phyloP scores from a whole-genome alignment of 2,329 filamentous ascomycete genomes.

The Diaporthe eres region DNA sequence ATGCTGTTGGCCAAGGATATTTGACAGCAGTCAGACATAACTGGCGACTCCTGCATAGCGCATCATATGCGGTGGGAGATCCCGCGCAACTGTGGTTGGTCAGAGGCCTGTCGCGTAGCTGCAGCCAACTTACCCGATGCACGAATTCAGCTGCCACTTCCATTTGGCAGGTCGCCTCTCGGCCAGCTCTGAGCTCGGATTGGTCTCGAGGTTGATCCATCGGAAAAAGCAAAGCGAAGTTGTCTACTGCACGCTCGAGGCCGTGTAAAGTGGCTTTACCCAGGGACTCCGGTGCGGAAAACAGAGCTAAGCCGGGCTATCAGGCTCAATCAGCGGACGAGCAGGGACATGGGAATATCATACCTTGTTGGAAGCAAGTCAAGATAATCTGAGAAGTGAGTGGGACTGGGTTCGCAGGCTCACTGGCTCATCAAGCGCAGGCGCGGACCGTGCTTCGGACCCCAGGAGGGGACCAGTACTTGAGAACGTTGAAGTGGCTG shows the following conservation, averaged over 20 bases:
- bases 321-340: neutral
- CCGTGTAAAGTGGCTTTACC: neutral
- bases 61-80: slow-evolving; percentile 20
- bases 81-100: neutral
- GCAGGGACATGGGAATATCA: too few relatives aligned
- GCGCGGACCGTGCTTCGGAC: neutral
- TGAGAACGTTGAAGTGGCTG: neutral
- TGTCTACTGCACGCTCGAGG: neutral
- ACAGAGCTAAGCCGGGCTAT: neutral
- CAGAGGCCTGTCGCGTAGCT: slow-evolving; percentile 24
- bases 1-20: slow-evolving; percentile 3
- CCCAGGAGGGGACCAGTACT: neutral
- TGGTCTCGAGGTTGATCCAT: neutral
- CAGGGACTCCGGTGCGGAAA: neutral
- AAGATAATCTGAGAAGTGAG: neutral
- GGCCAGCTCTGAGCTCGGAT: neutral
- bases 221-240: slow-evolving; percentile 12
- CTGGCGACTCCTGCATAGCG: slow-evolving; percentile 22
- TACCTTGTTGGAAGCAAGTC: neutral
- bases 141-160: slow-evolving; percentile 6
- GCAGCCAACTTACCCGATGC: slow-evolving; percentile 28
- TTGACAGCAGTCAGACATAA: slow-evolving; percentile 11
- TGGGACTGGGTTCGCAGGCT: neutral
- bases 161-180: slow-evolving; percentile 18
- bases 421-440: slow-evolving; percentile 3